Evolutionary conservation across 225 moss, liverwort and hornwort genomes (phyloP), one percentile per base, ranked within the genome.

Genomic region (Pleurozium schreberi): DNA sequence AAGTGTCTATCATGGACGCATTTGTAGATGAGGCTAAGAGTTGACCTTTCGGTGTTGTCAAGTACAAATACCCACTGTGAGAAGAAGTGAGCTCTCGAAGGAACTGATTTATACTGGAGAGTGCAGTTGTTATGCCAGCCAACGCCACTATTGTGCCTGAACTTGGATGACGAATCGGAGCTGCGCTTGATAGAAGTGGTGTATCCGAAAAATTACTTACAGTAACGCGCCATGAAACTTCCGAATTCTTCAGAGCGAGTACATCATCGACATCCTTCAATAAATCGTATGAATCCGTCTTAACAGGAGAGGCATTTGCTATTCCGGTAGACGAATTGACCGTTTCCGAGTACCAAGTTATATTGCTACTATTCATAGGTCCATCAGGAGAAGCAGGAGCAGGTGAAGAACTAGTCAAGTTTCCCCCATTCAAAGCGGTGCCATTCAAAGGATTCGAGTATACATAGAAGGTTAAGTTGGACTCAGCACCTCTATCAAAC

Each of bases 11-110:
- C 87, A 97, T 80, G n/a, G 97, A 89, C 47, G 91, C 87, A 77
- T 87, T 78, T 22, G 97, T 95, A 38, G 97, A 97, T 75, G 97
- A 91, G 40, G 95, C 97, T 75, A 97, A 84, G 34, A 97, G 92
- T 60, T 87, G 91, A 59, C 97, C 97, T 84, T 87, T 87, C 68
- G 92, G 89, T 66, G 95, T 95, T 59, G 96, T 95, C 93, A 97
- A 84, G 89, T 95, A 97, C 71, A 97, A 86, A 50, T 91, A 94
- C 50, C 95, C 95, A 82, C 91, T 94, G 86, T 97, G 94, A 66
- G 94, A 74, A 65, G 89, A 78, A 68, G 93, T 95, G 53, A 97
- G 93, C 89, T 95, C 90, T 66, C 64, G 87, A 86, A 97, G 95
- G 61, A 97, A 93, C 33, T 34, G 33, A 84, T 88, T 96, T 25